These are phyloP conservation scores for Candida peoriensis DNA, from an alignment of 805 yeast species.

Conservation along the genomic window DNA sequence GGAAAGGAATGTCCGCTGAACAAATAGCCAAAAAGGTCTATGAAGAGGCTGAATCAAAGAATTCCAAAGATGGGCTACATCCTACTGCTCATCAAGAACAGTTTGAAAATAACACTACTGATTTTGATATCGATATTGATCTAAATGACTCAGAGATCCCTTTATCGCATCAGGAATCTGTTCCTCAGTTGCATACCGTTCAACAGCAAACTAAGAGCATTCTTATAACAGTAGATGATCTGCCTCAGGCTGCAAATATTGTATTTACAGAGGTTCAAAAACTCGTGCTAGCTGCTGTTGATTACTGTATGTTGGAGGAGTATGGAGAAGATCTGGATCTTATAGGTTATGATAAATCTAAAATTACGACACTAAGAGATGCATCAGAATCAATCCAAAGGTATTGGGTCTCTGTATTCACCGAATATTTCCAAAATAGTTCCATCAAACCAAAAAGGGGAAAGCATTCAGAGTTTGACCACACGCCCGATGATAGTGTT, in stretches of 20 bases:
- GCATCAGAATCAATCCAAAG: constrained; percentile 38
- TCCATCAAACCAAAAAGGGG: constrained; percentile 23
- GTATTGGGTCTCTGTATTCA: constrained; percentile 55
- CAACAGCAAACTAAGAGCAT: no score
- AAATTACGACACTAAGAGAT: constrained; percentile 33
- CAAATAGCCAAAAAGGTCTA: constrained; percentile 37
- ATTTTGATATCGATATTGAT: neutral
- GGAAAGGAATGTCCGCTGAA: constrained; percentile 41
- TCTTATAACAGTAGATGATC: constrained; percentile 1
- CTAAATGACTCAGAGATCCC: no score
- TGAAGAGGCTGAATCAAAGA: constrained; percentile 27
- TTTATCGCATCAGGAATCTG: no score
- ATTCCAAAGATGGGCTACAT: no score
- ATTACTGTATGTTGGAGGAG: constrained; percentile 43
- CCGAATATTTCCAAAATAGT: constrained; percentile 35
- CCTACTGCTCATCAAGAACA: no score
- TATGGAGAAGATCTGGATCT: constrained; percentile 53
- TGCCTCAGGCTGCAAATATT: constrained; percentile 15
- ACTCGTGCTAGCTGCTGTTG: constrained; percentile 41
- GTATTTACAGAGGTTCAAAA: constrained; percentile 38
- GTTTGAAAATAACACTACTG: neutral
- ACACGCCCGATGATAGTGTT: constrained; percentile 25
- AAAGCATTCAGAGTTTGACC: constrained; percentile 18
- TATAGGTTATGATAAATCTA: constrained; percentile 40
- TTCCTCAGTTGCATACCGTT: no score